Conservation (phyloP, 1,284 basidiomycete species). For the Chiua sp. region DNA sequence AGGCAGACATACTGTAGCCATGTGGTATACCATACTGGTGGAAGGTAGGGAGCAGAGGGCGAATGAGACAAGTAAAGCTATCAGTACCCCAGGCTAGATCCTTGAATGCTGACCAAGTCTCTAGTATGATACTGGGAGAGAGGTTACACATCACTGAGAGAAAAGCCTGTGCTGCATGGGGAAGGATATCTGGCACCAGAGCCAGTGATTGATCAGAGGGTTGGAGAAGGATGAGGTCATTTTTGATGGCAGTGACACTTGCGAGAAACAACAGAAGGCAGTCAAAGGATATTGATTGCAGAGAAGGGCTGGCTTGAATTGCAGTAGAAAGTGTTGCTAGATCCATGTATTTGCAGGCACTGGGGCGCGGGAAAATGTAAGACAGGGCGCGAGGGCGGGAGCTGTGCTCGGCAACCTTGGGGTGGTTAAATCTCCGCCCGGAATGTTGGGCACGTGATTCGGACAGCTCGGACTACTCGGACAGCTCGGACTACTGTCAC, state of each 20-base stretch:
- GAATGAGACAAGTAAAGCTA: neutral
- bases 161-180: neutral
- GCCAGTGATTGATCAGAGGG: neutral
- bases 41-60: neutral
- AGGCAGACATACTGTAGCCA: neutral
- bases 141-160: neutral
- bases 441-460: too few species aligned
- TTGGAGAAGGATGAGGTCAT: neutral
- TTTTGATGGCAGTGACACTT: neutral
- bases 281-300: neutral
- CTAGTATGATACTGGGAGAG: fast-evolving
- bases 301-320: neutral
- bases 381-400: too few species aligned
- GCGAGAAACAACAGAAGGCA: conserved; percentile 2
- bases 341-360: neutral
- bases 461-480: too few species aligned
- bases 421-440: too few species aligned
- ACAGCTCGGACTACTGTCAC: too few species aligned
- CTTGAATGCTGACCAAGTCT: conserved; percentile 3
- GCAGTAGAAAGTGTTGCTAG: neutral
- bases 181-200: neutral
- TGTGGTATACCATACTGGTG: neutral
- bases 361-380: too few species aligned
- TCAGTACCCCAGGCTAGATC: neutral
- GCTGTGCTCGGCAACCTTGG: too few species aligned